These are phyloP conservation scores for Dovyalis caffra DNA, from an alignment of 345 rosid genomes.

Conservation along the genomic window DNA sequence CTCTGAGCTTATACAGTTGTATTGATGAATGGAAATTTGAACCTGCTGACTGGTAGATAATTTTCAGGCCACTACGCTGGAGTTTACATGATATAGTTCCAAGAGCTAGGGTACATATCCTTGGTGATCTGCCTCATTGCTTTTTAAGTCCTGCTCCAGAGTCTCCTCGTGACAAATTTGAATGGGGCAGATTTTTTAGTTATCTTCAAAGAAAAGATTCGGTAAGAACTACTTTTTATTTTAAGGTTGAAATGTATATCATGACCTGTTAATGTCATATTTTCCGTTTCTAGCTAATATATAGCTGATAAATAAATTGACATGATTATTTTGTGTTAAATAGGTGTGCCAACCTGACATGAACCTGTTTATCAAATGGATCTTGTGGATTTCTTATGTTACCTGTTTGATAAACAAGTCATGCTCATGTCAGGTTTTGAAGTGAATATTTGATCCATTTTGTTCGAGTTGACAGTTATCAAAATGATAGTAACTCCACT, in stretches of 20 bases:
- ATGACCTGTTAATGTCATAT: not conserved
- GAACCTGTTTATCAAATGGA: too few relatives aligned
- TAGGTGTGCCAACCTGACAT: too few relatives aligned
- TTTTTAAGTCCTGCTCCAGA: conserved; percentile 26
- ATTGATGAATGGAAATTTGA: not conserved
- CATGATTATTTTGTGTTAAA: too few relatives aligned
- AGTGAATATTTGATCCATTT: too few relatives aligned
- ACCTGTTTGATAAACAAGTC: too few relatives aligned
- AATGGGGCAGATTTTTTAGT: conserved; percentile 32
- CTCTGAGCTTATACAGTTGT: not conserved
- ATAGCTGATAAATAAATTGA: too few relatives aligned
- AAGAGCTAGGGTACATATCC: not conserved
- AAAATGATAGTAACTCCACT: too few relatives aligned
- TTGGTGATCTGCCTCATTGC: conserved; percentile 16
- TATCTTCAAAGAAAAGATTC: conserved; percentile 10
- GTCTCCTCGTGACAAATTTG: conserved; percentile 21
- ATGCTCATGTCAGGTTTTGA: too few relatives aligned
- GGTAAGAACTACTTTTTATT: conserved; percentile 19
- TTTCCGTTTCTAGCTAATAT: not conserved
- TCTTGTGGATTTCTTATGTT: too few relatives aligned
- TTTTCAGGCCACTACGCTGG: conserved; percentile 23
- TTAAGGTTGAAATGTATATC: not conserved
- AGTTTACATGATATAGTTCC: conserved; percentile 16
- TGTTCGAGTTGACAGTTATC: too few relatives aligned
- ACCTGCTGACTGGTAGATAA: not conserved